phyloP scores from a whole-genome alignment of 441 rosid genomes.

The Mallotus japonicus region DNA sequence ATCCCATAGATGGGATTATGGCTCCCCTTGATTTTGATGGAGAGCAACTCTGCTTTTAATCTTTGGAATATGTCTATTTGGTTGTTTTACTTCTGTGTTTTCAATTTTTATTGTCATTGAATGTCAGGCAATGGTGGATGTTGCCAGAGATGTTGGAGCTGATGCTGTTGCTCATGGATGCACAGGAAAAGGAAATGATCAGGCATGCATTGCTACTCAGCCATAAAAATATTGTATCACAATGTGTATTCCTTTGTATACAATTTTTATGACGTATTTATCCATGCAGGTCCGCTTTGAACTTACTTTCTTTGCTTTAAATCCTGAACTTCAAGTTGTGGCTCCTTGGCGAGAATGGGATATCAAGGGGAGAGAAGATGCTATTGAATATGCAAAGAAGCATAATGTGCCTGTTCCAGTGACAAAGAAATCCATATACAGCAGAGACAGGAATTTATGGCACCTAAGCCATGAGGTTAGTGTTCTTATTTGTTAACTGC shows the following conservation, averaged over 20 bases:
- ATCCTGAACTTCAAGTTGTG: constrained; percentile 86
- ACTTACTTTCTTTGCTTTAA: constrained; percentile 86
- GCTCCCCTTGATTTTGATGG: too few relatives aligned
- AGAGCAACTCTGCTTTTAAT: too few relatives aligned
- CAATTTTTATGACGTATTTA: constrained; percentile 15
- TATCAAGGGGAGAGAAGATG: constrained; percentile 89
- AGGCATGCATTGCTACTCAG: constrained; percentile 43
- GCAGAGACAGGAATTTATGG: constrained; percentile 93
- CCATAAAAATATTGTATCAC: neutral
- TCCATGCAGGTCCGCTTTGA: constrained; percentile 82
- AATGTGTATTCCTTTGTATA: neutral
- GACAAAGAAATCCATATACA: constrained; percentile 92
- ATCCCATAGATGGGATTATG: too few relatives aligned
- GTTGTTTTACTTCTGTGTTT: too few relatives aligned
- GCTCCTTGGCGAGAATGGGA: constrained; percentile 99
- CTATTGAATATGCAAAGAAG: constrained; percentile 92
- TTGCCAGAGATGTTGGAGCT: constrained; percentile 93
- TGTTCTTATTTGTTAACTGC: neutral
- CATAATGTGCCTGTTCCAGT: constrained; percentile 91
- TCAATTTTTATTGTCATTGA: neutral
- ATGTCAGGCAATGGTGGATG: constrained; percentile 94
- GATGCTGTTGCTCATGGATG: constrained; percentile 97
- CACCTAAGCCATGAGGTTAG: constrained; percentile 92
- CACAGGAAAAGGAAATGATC: constrained; percentile 98
- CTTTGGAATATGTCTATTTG: too few relatives aligned